phyloP scores from a whole-genome alignment of 371 early-diverging fungal species.

The Sporodiniella umbellata region DNA sequence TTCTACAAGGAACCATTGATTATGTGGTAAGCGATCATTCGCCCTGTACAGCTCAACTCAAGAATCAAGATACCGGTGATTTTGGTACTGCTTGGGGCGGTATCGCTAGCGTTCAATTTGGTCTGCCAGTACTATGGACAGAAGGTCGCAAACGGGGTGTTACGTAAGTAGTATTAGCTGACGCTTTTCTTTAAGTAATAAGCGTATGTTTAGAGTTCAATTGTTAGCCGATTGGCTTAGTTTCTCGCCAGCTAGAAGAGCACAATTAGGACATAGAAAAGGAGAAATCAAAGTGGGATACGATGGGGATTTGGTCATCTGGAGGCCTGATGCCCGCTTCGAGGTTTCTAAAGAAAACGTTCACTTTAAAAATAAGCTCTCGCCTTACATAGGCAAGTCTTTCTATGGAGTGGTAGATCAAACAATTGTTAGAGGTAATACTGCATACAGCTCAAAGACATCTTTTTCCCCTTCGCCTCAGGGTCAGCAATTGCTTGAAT shows the following conservation, averaged over 20 bases:
- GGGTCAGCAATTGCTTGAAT: no score
- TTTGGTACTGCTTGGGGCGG: conserved; percentile 85
- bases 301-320: conserved; percentile 79
- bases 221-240: conserved; percentile 66
- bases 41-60: conserved; percentile 77
- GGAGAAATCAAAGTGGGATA: conserved; percentile 63
- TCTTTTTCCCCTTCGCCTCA: conserved; percentile 11
- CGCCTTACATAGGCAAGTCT: conserved; percentile 67
- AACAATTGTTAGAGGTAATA: conserved; percentile 72
- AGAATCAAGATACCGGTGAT: conserved; percentile 66
- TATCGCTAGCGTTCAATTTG: conserved; percentile 81
- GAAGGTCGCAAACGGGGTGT: conserved; percentile 69
- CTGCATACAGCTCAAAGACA: conserved; percentile 42
- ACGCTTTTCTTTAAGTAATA: no score
- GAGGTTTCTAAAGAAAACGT: conserved; percentile 53
- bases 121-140: conserved; percentile 78
- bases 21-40: conserved; percentile 85
- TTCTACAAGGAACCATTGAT: conserved; percentile 78
- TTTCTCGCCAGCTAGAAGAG: conserved; percentile 61
- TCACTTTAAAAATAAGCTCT: conserved; percentile 80
- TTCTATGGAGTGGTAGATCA: conserved; percentile 67
- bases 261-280: conserved; percentile 62
- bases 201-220: conserved; percentile 50
- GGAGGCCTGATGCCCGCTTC: conserved; percentile 68
- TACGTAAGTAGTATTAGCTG: conserved; percentile 32